These are phyloP conservation scores for Hanseniaspora clermontiae DNA, from an alignment of 805 yeast species.

Conservation along the genomic window DNA sequence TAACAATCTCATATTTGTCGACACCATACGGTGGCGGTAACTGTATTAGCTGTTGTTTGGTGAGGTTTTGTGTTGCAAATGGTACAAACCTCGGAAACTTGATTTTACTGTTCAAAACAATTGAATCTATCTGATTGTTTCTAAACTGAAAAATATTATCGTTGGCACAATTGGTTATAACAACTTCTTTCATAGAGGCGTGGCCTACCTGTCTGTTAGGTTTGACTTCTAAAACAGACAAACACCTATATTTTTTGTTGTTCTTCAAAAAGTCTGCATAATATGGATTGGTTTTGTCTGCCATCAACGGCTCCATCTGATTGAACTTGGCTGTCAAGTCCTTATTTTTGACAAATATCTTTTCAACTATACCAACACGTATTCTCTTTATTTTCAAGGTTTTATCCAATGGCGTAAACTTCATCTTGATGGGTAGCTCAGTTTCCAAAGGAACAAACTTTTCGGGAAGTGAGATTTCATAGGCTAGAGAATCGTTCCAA, in stretches of 20 bases:
- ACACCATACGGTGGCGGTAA: conserved; percentile 27
- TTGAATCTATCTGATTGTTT: conserved; percentile 21
- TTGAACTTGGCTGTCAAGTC: conserved; percentile 43
- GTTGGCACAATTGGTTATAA: conserved; percentile 38
- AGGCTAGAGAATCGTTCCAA: conserved; percentile 61
- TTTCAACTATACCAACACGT: conserved; percentile 53
- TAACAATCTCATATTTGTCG: conserved; percentile 18
- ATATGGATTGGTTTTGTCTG: conserved; percentile 26
- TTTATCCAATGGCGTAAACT: conserved; percentile 54
- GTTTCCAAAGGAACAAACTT: conserved; percentile 56
- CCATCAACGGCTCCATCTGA: conserved; percentile 30
- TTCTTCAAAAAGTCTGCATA: conserved; percentile 25
- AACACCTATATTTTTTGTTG: conserved; percentile 36
- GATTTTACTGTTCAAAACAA: conserved; percentile 22
- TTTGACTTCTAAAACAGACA: conserved; percentile 51
- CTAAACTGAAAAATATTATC: conserved; percentile 52
- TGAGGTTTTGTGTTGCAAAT: conserved; percentile 3
- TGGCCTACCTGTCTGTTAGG: conserved; percentile 36
- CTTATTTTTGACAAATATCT: conserved; percentile 49
- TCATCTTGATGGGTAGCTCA: conserved; percentile 47
- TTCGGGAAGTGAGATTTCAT: conserved; percentile 58
- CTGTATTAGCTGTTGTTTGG: conserved; percentile 9
- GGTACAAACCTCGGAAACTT: conserved; percentile 23
- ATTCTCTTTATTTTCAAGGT: conserved; percentile 50
- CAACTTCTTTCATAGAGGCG: conserved; percentile 48